Evolutionary conservation across 495 filamentous ascomycete species (phyloP).

Genomic region (Daldinia concentrica): DNA sequence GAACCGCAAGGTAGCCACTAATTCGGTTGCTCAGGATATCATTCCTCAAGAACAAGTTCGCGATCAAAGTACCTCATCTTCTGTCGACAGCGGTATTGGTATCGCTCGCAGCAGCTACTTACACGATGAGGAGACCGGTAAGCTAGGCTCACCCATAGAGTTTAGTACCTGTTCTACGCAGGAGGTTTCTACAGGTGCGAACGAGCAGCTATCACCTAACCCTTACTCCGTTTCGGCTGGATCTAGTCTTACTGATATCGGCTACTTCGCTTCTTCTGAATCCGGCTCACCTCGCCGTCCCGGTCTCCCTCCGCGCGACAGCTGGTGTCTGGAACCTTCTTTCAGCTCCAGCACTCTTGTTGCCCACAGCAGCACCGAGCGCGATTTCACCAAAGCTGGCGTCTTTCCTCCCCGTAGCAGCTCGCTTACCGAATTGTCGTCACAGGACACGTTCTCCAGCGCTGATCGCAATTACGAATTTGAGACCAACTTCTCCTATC

Average conservation of each 20-base stretch:
- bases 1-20: neutral
- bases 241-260: neutral
- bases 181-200: neutral
- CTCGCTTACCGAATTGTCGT: neutral
- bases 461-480: neutral
- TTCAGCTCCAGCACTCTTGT: neutral
- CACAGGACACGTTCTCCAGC: neutral
- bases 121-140: neutral
- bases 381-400: neutral
- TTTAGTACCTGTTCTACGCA: neutral
- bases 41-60: neutral
- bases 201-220: neutral
- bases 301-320: neutral
- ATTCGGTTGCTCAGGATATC: neutral
- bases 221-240: neutral
- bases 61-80: neutral
- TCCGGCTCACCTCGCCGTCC: neutral
- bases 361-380: neutral
- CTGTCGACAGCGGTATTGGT: neutral
- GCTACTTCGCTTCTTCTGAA: neutral
- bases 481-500: slow-evolving; percentile 1
- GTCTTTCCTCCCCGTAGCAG: neutral
- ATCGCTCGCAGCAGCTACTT: neutral
- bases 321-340: neutral
- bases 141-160: neutral